Evolutionary conservation across 176 grass and related monocot species (phyloP).

Genomic region (Olyra latifolia): DNA sequence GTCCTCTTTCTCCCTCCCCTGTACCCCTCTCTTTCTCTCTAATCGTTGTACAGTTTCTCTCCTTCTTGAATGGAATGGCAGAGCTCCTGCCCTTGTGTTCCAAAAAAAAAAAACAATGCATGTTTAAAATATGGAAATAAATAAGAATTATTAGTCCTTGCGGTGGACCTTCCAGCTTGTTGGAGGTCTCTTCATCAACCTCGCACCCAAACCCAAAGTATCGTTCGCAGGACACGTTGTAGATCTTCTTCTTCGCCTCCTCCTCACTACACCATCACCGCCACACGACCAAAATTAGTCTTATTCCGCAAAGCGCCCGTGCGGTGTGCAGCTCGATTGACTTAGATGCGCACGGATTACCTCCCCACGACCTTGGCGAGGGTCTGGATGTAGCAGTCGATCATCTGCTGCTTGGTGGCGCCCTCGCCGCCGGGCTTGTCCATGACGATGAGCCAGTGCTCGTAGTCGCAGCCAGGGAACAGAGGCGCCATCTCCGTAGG

Average conservation of each 20-base stretch:
- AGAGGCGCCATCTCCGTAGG: conserved; percentile 89
- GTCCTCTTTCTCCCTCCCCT: too few species aligned
- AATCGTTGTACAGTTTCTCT: too few species aligned
- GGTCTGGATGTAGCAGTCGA: conserved; percentile 95
- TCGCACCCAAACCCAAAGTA: conserved; percentile 97
- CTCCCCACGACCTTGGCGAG: conserved; percentile 88
- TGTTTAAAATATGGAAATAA: neutral
- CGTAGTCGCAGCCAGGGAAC: conserved; percentile 94
- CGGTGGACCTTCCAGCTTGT: conserved; percentile 74
- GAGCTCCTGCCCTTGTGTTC: too few species aligned
- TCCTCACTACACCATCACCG: conserved; percentile 57
- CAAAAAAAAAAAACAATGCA: too few species aligned
- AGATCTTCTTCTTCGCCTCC: conserved; percentile 91
- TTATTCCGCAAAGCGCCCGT: neutral
- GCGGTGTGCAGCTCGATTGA: neutral
- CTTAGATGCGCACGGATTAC: conserved; percentile 24
- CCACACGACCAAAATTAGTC: conserved; percentile 4
- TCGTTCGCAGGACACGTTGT: conserved; percentile 94
- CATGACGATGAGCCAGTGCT: conserved; percentile 99
- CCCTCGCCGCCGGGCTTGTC: conserved; percentile 88
- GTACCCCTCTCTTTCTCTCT: too few species aligned
- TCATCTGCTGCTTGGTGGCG: conserved; percentile 94
- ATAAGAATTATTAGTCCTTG: neutral
- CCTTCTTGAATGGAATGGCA: too few species aligned
- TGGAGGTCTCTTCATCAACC: conserved; percentile 86